Base-by-base conservation (phyloP, 2,329 filamentous ascomycete species). In the Knoxdaviesia capensis region DNA sequence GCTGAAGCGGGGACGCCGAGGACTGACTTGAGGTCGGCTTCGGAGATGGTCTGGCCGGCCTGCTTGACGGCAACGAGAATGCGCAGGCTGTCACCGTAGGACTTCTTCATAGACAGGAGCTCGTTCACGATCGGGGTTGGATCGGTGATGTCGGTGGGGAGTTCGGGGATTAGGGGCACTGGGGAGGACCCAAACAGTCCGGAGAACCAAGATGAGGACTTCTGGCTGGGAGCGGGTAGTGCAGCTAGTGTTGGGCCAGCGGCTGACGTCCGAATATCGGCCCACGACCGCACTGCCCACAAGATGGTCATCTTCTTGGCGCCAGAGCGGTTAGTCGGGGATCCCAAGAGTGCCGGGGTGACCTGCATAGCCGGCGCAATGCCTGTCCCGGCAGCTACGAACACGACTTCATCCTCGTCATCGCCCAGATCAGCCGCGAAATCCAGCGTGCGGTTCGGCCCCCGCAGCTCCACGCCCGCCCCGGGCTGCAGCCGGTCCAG, bases 341-440 rank as follows among this genome's bases (percentile, higher is more conserved):
- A 38, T 45, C 66, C 58, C 4, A 76, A 59, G 7, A 88, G 58
- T 1, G 73, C 71, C 46, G 76, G 62, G 2, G 77, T 82, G 36
- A 80, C 72, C 59, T 96, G 88, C 56, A 96, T 60, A 6, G 87
- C 90, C 0, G 88, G 84, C 10, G 85, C 86, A 50, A 98, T 81
- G 1, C 90, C 88, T 0, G 90, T 98, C 0, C 90, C 90, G 2
- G 87, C 90, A 1, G 87, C 90, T 28, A 96, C 62, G 53, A 96
- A 94, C 2, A 94, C 64, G 3, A 94, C 66, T 20, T 48, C 47
- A n/a, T 52, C 52, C 28, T 49, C 48, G 34, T 47, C 42, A 3
- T 43, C 42, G 9, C 57, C 58, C 3, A 62, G 50, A 7, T 59
- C 49, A 6, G 49, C 41, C 5, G 50, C 41, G 7, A 73, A 52